Percentiles rank a stretch among this genome's conserved stretches.
Evolutionary conservation across 2,329 filamentous ascomycete species (phyloP).

Genomic region (Claviceps maximensis): DNA sequence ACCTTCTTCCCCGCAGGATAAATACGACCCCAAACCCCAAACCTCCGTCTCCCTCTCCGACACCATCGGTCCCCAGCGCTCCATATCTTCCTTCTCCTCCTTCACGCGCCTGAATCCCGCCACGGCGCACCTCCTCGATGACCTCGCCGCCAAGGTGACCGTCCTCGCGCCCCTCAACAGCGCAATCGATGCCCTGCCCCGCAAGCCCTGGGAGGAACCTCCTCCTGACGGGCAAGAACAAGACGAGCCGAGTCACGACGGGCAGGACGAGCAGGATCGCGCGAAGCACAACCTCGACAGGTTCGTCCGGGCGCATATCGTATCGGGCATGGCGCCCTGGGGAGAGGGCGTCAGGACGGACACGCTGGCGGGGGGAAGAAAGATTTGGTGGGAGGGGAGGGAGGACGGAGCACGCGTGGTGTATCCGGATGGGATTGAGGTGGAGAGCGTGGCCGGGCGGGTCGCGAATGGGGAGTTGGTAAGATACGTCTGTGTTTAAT

Average conservation of each 20-base stretch:
- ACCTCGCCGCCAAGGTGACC: slow-evolving; percentile 57
- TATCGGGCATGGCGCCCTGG: slow-evolving; percentile 61
- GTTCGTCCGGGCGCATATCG: slow-evolving; percentile 79
- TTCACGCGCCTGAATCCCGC: slow-evolving; percentile 63
- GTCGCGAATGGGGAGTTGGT: slow-evolving; percentile 79
- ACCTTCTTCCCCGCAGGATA: slow-evolving; percentile 12
- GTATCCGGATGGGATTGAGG: slow-evolving; percentile 68
- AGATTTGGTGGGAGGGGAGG: slow-evolving; percentile 71
- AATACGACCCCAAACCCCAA: slow-evolving; percentile 5
- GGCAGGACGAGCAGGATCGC: slow-evolving; percentile 52
- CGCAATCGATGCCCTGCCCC: slow-evolving; percentile 61
- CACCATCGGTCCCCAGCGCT: slow-evolving; percentile 65
- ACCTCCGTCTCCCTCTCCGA: slow-evolving; percentile 62
- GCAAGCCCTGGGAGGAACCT: slow-evolving; percentile 84
- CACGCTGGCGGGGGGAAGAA: slow-evolving; percentile 45
- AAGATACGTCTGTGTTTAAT: slow-evolving; percentile 13
- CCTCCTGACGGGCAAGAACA: slow-evolving; percentile 51
- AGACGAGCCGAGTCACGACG: too few relatives aligned
- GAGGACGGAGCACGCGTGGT: slow-evolving; percentile 57
- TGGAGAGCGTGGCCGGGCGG: slow-evolving; percentile 58
- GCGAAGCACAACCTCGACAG: slow-evolving; percentile 62
- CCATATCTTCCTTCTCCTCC: slow-evolving; percentile 72
- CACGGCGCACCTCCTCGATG: slow-evolving; percentile 56
- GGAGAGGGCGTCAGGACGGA: slow-evolving; percentile 48
- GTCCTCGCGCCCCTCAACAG: slow-evolving; percentile 80